These are phyloP conservation scores for Pholiota molesta DNA, from an alignment of 768 basidiomycete genomes.

Conservation along the genomic window DNA sequence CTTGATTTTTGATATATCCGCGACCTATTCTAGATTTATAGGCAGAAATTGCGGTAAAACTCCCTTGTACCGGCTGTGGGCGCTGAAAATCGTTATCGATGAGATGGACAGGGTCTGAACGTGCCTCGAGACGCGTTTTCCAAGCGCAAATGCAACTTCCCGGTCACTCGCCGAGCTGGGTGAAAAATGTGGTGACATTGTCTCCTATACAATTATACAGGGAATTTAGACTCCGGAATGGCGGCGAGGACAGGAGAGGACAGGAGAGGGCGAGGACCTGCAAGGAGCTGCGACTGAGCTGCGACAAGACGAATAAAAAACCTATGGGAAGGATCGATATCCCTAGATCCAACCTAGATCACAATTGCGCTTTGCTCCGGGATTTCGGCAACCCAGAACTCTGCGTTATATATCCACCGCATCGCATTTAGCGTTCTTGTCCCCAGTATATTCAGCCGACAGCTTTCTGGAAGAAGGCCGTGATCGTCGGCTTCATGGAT, in stretches of 20 bases:
- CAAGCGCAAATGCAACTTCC: not conserved
- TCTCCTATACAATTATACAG: not conserved
- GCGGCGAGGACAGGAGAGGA: too few species aligned
- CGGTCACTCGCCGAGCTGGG: not conserved
- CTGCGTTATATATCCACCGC: constrained; percentile 67
- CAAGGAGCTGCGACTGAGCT: too few species aligned
- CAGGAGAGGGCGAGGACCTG: too few species aligned
- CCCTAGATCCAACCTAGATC: not conserved
- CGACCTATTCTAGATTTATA: not conserved
- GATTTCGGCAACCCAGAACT: constrained; percentile 61
- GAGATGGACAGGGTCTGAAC: not conserved
- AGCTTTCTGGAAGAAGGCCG: constrained; percentile 33
- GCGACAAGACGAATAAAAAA: not conserved
- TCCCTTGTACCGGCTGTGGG: not conserved
- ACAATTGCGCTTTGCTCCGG: constrained; percentile 6
- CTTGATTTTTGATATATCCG: not conserved
- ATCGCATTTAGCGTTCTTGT: constrained; percentile 60
- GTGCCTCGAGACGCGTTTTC: not conserved
- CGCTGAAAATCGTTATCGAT: not conserved
- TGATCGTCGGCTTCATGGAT: constrained; percentile 31
- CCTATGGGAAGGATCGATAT: too few species aligned
- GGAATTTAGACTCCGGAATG: not conserved
- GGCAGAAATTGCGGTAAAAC: not conserved
- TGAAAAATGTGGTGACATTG: not conserved
- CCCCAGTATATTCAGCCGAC: constrained; percentile 69